Base-by-base conservation (phyloP, 129 eudicot genomes). In the Logfia minima region DNA sequence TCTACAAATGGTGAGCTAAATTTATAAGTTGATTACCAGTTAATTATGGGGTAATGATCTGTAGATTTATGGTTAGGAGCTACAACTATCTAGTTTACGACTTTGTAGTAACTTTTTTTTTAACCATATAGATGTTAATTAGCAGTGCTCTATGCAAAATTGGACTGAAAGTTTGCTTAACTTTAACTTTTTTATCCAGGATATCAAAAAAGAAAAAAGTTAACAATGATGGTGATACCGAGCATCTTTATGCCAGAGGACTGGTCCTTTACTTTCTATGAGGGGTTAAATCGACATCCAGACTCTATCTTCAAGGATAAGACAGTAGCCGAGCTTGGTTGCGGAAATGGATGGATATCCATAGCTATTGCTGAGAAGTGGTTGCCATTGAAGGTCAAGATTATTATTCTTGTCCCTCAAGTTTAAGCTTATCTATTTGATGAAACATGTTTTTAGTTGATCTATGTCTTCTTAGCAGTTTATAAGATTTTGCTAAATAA, bases 311-410 rank as follows among this genome's bases (percentile, higher is more conserved):
- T 89, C 69, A 91, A 87, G 84, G 97, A 94, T 84, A 94, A 81
- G 86, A 85, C 88, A 24, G 90, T 94, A 52, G 87, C 97, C 16
- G 98, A 94, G 87, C 96, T 94, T 84, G 98, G 98, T 58, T 89
- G 98, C 70, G 97, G 98, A 66, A 94, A 93, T 76, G 98, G 98
- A 79, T 93, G 98, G 98, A 93, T 93, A 79, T 91, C 98, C 73
- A 91, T 93, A 80, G 97, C 98, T 69, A 80, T 93, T 81, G 98
- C 98, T 69, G 98, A 93, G 81, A 93, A 85, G 78, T 91, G 98
- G 97, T 81, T 77, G 45, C 97, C 98, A 14, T 76, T 56, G 60
- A 92, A 91, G 98, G 98, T 93, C 41, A 41, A 21, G 60, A 39
- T 58, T 28, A 34, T 51, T 66, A 60, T 75, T 22, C 28, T 45